These are phyloP conservation scores for Nakazawaea populi DNA, from an alignment of 805 yeast species.

Conservation along the genomic window DNA sequence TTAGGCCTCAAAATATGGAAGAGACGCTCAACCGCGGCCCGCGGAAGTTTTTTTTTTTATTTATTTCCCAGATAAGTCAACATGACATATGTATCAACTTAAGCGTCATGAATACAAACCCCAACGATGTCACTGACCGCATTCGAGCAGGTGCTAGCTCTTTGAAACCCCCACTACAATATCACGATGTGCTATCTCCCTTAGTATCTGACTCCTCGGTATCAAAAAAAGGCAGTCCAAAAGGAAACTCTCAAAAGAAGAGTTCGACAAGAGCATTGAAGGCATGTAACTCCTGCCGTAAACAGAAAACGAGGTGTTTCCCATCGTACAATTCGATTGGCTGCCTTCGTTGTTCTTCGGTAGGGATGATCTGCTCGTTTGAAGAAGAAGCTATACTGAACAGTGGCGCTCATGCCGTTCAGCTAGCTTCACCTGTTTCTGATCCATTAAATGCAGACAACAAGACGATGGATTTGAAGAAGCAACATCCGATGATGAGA, in stretches of 20 bases:
- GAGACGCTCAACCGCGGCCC: not conserved
- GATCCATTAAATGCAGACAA: not conserved
- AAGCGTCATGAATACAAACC: not conserved
- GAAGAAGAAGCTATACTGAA: conserved; percentile 21
- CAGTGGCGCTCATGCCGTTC: conserved; percentile 5
- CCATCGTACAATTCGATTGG: conserved; percentile 41
- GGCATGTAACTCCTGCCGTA: conserved; percentile 27
- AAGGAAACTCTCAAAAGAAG: not conserved
- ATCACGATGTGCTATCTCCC: not conserved
- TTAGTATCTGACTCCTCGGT: not conserved
- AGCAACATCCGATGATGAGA: not conserved
- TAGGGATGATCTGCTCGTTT: conserved; percentile 49
- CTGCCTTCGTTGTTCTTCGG: conserved; percentile 55
- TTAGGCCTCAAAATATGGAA: too few species aligned
- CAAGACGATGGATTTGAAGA: not conserved
- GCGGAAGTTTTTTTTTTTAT: not conserved
- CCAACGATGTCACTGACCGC: not conserved
- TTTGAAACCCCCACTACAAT: not conserved
- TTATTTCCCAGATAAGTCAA: not conserved
- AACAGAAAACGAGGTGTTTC: conserved; percentile 47
- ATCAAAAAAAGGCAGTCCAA: not conserved
- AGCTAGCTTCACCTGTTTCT: conserved; percentile 4
- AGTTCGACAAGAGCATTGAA: conserved; percentile 17
- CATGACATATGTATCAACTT: not conserved
- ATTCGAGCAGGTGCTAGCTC: not conserved